Evolutionary conservation across 2,329 filamentous ascomycete genomes (phyloP), one percentile per base, ranked within the genome.

Genomic region (Fonsecaea nubica): DNA sequence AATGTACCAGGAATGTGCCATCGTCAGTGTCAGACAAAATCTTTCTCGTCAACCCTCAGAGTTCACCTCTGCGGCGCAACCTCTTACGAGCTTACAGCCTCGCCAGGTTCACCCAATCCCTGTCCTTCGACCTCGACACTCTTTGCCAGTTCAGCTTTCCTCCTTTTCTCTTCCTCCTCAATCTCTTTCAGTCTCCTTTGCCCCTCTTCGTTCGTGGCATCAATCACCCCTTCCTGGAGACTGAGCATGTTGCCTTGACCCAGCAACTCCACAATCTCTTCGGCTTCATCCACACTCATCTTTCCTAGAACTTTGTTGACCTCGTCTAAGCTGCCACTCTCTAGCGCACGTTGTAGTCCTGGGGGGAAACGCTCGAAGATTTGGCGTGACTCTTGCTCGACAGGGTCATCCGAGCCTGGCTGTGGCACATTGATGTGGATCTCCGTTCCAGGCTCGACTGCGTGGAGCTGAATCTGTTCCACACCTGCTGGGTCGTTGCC

Each of bases 391-490:
- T 85, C 82, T 69, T 89, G 83, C 42, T 85, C 82, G 7, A 80
- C 81, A 0, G 87, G 85, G 60, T 93, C 88, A 30, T 88, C 84
- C 73, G 89, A 90, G 30, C 87, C 84, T 45, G 84, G 83, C 0
- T 90, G 83, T 12, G 95, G 94, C 45, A 96, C 90, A 62, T 81
- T 87, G 78, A 98, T 97, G 76, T 92, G 91, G 77, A 99, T 97
- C 68, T 91, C 90, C 2, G 94, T 97, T 56, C 90, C 91, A 0
- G 94, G 94, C 77, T 97, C 93, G 10, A 99, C 93, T 13, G 95
- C 94, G 77, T 99, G 95, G 55, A 99, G 85, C 80, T 99, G 96
- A 72, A 99, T 99, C 79, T 97, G 94, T 81, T 99, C 95, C 9
- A 96, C 90, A 21, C 90, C 92, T 30, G 84, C 87, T 1, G 80